Evolutionary conservation across 257 asterid species (phyloP).

Genomic region (Fraxinus cuspidata): DNA sequence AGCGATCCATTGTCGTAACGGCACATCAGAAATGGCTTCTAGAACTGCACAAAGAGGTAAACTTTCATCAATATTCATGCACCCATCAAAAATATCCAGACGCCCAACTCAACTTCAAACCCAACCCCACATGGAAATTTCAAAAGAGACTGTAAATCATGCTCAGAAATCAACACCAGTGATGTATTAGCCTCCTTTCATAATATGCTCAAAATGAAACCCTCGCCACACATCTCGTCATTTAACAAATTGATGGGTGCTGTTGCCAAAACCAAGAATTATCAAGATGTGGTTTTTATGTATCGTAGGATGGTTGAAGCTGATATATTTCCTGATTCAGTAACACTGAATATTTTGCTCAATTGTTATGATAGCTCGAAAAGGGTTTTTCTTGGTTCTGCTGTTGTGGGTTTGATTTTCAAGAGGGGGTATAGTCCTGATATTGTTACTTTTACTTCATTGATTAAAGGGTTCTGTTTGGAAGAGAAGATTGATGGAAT

Average conservation of each 20-base stretch:
- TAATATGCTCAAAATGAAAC: constrained; percentile 32
- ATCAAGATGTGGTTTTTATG: constrained; percentile 23
- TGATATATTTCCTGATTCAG: constrained; percentile 20
- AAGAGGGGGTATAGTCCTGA: constrained; percentile 35
- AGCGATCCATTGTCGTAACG: background rate
- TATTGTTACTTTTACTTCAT: constrained; percentile 28
- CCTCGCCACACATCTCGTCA: constrained; percentile 28
- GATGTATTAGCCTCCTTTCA: constrained; percentile 27
- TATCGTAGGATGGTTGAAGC: constrained; percentile 18
- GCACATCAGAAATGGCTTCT: constrained; percentile 3
- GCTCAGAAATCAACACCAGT: constrained; percentile 15
- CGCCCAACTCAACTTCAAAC: background rate
- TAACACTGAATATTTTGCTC: constrained; percentile 34
- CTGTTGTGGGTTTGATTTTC: constrained; percentile 28
- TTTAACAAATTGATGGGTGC: constrained; percentile 29
- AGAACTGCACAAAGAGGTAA: constrained; percentile 17
- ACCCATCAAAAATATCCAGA: background rate
- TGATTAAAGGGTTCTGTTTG: constrained; percentile 35
- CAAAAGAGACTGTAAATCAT: constrained; percentile 24
- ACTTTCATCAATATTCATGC: constrained; percentile 17
- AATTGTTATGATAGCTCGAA: constrained; percentile 29
- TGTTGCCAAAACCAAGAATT: constrained; percentile 30
- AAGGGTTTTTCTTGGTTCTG: constrained; percentile 21
- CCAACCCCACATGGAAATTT: constrained; percentile 22
- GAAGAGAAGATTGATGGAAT: constrained; percentile 28